These are phyloP conservation scores for Ogataea ganodermae DNA, from an alignment of 805 yeast species.

Conservation along the genomic window DNA sequence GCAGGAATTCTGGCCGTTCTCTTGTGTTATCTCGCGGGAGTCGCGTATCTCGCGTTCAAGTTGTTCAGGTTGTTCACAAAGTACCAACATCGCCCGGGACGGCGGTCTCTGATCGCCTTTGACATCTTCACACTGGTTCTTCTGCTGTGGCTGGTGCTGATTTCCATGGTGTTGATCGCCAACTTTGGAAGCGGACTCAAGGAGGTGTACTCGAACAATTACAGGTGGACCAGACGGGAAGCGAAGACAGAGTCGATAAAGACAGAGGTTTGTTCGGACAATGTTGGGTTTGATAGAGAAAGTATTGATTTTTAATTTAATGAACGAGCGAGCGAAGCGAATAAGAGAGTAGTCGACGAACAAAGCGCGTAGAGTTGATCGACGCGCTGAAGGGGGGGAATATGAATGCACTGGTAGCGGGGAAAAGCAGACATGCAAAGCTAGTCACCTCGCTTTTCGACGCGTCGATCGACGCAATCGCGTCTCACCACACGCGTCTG, in stretches of 20 bases:
- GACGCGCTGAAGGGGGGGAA: not conserved
- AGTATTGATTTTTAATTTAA: slow-evolving; percentile 1
- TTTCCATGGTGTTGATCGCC: slow-evolving; percentile 11
- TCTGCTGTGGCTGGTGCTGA: slow-evolving; percentile 31
- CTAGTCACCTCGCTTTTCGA: too few species aligned
- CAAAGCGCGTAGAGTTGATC: not conserved
- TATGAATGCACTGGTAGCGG: too few species aligned
- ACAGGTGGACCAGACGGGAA: not conserved
- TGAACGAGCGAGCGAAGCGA: not conserved
- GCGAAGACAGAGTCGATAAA: not conserved
- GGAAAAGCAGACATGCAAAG: too few species aligned
- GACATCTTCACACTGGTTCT: slow-evolving; percentile 41
- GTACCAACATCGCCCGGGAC: slow-evolving; percentile 41
- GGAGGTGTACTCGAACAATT: slow-evolving; percentile 12
- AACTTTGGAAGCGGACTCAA: slow-evolving; percentile 22
- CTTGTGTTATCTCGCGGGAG: slow-evolving; percentile 35
- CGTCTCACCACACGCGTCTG: slow-evolving; percentile 1
- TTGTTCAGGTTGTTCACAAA: slow-evolving; percentile 37
- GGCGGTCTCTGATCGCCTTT: slow-evolving; percentile 42
- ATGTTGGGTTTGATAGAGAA: not conserved
- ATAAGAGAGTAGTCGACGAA: too few species aligned
- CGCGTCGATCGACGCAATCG: not conserved
- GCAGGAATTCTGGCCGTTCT: slow-evolving; percentile 27
- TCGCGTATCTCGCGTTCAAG: slow-evolving; percentile 45
- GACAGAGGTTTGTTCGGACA: not conserved